Evolutionary conservation across 768 basidiomycete genomes (phyloP).

Genomic region (Tricholoma saponaceum): DNA sequence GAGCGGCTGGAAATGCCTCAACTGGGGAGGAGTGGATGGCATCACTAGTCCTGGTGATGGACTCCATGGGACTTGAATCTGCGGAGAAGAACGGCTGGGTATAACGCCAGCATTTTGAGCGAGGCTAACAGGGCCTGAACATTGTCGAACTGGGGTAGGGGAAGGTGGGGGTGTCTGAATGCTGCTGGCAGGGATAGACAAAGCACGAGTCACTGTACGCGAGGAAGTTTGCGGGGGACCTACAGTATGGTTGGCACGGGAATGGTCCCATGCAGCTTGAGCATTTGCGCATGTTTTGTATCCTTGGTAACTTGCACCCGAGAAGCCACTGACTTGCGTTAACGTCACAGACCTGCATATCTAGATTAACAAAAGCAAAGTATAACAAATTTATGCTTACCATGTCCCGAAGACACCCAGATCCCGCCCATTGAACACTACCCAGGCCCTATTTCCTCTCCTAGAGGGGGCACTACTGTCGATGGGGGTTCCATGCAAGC

Average conservation of each 20-base stretch:
- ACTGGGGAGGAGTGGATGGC: neutral
- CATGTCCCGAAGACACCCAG: neutral
- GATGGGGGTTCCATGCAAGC: neutral
- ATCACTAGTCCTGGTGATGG: neutral
- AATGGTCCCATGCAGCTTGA: neutral
- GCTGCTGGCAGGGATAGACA: neutral
- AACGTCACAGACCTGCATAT: neutral
- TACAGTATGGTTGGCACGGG: neutral
- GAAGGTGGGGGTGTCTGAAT: neutral
- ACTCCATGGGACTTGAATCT: neutral
- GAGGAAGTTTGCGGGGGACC: neutral
- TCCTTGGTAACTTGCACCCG: neutral
- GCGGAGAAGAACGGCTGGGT: neutral
- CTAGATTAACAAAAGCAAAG: neutral
- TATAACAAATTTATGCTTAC: neutral
- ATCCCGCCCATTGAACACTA: neutral
- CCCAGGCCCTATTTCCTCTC: neutral
- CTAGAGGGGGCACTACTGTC: neutral
- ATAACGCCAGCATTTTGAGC: neutral
- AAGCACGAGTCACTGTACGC: neutral
- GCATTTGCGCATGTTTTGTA: neutral
- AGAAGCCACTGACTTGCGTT: neutral
- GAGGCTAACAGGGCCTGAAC: neutral
- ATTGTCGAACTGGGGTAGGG: neutral
- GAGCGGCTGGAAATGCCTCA: neutral